Base-by-base conservation (phyloP, 2,329 filamentous ascomycete genomes). In the Zalaria obscura region DNA sequence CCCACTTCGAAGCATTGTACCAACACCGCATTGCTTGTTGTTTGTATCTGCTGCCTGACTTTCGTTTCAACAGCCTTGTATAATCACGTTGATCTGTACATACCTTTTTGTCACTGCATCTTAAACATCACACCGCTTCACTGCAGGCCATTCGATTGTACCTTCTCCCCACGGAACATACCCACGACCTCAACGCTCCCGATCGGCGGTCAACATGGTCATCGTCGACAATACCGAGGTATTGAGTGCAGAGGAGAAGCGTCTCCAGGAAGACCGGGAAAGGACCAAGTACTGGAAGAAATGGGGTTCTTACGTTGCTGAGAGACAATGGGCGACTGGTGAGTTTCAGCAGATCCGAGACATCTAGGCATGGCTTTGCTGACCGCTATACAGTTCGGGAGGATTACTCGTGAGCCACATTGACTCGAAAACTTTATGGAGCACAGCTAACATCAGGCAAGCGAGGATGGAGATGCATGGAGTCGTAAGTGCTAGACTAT, bases 321-420 rank as follows among this genome's bases (percentile, higher is more conserved):
- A 96, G 68, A 73, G 88, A 57, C 88, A 95, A 68, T 95, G 89
- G 89, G 87, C 88, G 44, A 94, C 87, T 51, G 87, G 84, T 83
- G 66, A 58, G 75, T 55, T 43, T 18, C 35, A 29, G 33, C 18
- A 32, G 18, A 18, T 18, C 18, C 18, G 18, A 18, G 18, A 18
- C 18, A 18, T 18, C 18, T 18, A 18, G 18, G 18, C 18, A 18
- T 18, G 18, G 18, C 18, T 18, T 18, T 40, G 49, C 59, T 64
- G 52, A 63, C 50, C 42, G 29, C 45, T 33, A 46, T 40, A 52
- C 61, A 81, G 86, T 93, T 47, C 76, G 87, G 56, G 88, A 94
- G 71, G 89, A 96, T 66, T 96, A 96, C 64, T 80, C 76, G 71
- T 77, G 57, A 70, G 73, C 42, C 28, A 44, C 27, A 42, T 26